Evolutionary conservation across 768 basidiomycete genomes (phyloP).

Genomic region (Pholiota conissans): DNA sequence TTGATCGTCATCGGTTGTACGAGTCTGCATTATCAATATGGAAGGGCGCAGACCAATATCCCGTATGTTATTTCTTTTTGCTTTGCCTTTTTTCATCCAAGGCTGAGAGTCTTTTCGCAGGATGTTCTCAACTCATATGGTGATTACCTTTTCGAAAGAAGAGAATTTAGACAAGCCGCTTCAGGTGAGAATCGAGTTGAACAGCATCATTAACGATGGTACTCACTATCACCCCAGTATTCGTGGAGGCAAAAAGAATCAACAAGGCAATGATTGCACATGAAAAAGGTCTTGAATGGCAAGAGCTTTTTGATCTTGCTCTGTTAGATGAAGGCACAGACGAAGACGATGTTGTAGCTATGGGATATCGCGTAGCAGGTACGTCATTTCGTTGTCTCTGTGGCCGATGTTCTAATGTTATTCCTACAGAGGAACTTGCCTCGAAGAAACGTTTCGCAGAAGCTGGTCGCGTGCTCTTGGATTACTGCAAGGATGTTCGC

Average conservation of each 20-base stretch:
- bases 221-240: too few species aligned
- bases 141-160: slow-evolving; percentile 82
- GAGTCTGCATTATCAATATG: slow-evolving; percentile 75
- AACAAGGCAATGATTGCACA: slow-evolving; percentile 84
- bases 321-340: slow-evolving; percentile 42
- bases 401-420: not conserved
- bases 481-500: slow-evolving; percentile 79
- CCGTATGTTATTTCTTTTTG: slow-evolving; percentile 40
- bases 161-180: slow-evolving; percentile 84
- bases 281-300: slow-evolving; percentile 88
- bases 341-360: slow-evolving; percentile 57
- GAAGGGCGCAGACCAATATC: slow-evolving; percentile 61
- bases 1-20: slow-evolving; percentile 77
- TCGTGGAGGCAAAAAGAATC: slow-evolving; percentile 61
- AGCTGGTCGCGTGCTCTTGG: slow-evolving; percentile 78
- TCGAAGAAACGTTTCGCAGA: slow-evolving; percentile 81
- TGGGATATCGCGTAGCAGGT: slow-evolving; percentile 80
- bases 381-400: slow-evolving; percentile 31
- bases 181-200: too few species aligned
- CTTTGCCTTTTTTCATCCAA: too few species aligned
- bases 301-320: slow-evolving; percentile 85
- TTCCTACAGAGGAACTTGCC: slow-evolving; percentile 67
- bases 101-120: too few species aligned
- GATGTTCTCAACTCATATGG: slow-evolving; percentile 74
- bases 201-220: too few species aligned